Percentiles rank a stretch among this genome's conserved stretches.
Conservation (phyloP, 805 yeast genomes). For the Ogataea trehalophila region DNA sequence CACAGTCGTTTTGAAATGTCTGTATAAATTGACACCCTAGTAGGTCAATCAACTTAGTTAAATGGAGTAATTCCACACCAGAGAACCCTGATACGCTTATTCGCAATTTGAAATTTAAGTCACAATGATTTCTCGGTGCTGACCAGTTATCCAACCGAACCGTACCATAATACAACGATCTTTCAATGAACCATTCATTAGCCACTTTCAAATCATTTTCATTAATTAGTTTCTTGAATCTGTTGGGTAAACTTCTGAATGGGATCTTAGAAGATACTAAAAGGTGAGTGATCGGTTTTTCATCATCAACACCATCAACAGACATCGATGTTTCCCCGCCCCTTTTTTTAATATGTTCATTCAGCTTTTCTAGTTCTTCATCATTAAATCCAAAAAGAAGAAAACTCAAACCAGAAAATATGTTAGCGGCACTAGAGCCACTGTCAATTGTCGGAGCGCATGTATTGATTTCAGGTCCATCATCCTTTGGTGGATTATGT, state of each 20-base stretch:
- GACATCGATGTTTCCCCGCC: constrained; percentile 19
- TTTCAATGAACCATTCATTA: constrained; percentile 32
- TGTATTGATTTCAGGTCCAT: not conserved
- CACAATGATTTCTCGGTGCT: constrained; percentile 18
- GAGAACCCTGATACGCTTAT: constrained; percentile 27
- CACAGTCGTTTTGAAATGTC: constrained; percentile 45
- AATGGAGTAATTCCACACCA: constrained; percentile 27
- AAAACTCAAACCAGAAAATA: constrained; percentile 37
- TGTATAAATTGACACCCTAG: constrained; percentile 49
- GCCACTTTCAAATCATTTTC: constrained; percentile 24
- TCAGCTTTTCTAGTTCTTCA: constrained; percentile 14
- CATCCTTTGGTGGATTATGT: constrained; percentile 2
- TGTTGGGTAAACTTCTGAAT: constrained; percentile 10
- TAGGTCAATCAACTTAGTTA: constrained; percentile 50
- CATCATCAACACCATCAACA: constrained; percentile 15
- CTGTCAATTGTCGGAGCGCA: not conserved
- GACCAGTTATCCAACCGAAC: constrained; percentile 26
- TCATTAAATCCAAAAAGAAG: constrained; percentile 28
- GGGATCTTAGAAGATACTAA: constrained; percentile 24
- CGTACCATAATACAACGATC: constrained; percentile 20
- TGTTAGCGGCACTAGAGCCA: constrained; percentile 23
- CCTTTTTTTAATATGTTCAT: constrained; percentile 10
- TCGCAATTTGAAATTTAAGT: constrained; percentile 31
- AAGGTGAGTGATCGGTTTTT: constrained; percentile 33
- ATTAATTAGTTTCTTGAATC: constrained; percentile 9